Base-by-base conservation (phyloP, 2,329 filamentous ascomycete genomes). In the Fusarium sp. region DNA sequence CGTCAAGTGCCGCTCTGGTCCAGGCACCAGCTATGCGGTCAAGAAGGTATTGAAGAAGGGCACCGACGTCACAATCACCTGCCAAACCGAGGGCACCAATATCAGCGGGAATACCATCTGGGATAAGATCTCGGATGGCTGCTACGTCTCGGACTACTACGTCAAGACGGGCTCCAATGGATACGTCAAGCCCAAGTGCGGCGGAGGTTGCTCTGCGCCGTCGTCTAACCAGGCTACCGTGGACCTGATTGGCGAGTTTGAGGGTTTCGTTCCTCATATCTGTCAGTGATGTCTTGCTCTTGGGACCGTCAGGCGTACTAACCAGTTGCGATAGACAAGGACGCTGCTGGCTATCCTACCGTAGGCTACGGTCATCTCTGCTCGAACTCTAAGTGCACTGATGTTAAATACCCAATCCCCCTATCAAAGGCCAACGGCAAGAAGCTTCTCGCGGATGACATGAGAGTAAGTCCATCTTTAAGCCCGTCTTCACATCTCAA, bases 301-400 rank as follows among this genome's bases (percentile, higher is more conserved):
- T 16, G 8, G 16, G 8, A 18, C 38, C 35, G 18, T 29, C 14
- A 27, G 11, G n/a, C 36, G 31, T 33, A 18, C 31, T 18, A 3
- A 22, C 3, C 36, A 38, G 0, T 38, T 38, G 14, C 22, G 14
- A 14, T 11, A 78, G 77, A 79, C 62, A 70, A 58, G 14, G 86
- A 88, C 67, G 84, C 86, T 20, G 82, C 83, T 57, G 86, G 86
- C 33, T 80, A 85, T 33, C 85, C 86, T 1, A 88, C 86, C 5
- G 84, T 88, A 1, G 87, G 87, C 5, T 88, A 88, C 69, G 87
- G 87, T 18, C 87, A 88, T 74, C 80, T 86, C 10, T 89, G 87
- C 79, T 67, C 75, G 35, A 80, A 83, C 9, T 69, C 78, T 7
- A 79, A 75, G 13, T 88, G 86, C 78, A 74, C 81, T 2, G 86